A percentile compares a stretch with the other conserved stretches of the same genome.
phyloP scores from a whole-genome alignment of 1,139 yeast genomes.

The Petasospora rhodanensis region DNA sequence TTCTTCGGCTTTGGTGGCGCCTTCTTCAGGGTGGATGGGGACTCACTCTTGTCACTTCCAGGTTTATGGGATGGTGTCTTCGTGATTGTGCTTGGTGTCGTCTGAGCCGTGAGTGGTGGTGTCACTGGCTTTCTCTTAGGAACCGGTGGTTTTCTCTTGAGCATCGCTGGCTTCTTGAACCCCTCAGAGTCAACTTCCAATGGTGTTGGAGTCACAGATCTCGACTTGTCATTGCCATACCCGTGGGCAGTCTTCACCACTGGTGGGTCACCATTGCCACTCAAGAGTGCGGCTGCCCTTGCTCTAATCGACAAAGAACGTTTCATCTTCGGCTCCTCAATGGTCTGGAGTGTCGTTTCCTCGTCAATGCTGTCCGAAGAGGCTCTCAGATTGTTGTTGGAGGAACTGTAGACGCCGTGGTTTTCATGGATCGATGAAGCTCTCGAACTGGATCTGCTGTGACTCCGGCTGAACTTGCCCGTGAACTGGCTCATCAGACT shows the following conservation, averaged over 20 bases:
- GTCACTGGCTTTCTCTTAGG: slow-evolving; percentile 16
- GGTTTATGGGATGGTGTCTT: slow-evolving; percentile 14
- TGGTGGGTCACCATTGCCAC: slow-evolving; percentile 37
- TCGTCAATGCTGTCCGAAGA: slow-evolving; percentile 25
- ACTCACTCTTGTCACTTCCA: slow-evolving; percentile 3
- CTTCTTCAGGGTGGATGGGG: slow-evolving; percentile 20
- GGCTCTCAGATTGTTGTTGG: slow-evolving; percentile 17
- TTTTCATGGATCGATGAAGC: slow-evolving; percentile 26
- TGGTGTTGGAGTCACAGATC: background rate
- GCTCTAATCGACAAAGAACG: slow-evolving; percentile 51
- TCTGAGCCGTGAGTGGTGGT: slow-evolving; percentile 26
- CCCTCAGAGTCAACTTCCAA: slow-evolving; percentile 19
- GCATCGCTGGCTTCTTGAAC: slow-evolving; percentile 23
- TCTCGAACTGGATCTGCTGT: slow-evolving; percentile 25
- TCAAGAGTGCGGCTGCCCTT: slow-evolving; percentile 59
- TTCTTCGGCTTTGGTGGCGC: slow-evolving; percentile 63
- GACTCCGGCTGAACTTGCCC: slow-evolving; percentile 24
- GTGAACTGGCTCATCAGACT: slow-evolving; percentile 24
- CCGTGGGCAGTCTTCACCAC: slow-evolving; percentile 63
- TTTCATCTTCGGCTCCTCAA: slow-evolving; percentile 34
- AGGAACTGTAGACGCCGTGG: slow-evolving; percentile 13
- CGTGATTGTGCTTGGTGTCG: slow-evolving; percentile 27
- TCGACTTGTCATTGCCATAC: slow-evolving; percentile 47
- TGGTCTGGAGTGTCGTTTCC: slow-evolving; percentile 10
- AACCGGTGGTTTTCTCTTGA: slow-evolving; percentile 14